Percentiles rank a stretch among this genome's conserved stretches.
phyloP scores from a whole-genome alignment of 257 asterid genomes.

The Solanum tarijense region DNA sequence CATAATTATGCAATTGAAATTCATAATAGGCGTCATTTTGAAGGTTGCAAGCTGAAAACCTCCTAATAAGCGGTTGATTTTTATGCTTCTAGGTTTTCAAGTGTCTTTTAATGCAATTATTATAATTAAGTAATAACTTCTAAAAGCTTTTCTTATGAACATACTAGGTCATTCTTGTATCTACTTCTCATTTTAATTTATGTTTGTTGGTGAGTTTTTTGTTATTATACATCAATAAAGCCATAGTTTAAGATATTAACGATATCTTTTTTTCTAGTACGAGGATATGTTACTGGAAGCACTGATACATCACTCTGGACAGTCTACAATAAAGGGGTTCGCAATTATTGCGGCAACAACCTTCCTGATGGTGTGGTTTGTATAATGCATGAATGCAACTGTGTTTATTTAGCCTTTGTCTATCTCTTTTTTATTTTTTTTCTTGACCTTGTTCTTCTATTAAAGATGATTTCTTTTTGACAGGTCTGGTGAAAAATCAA shows the following conservation, averaged over 20 bases:
- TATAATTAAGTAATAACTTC: not conserved
- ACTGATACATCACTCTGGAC: conserved; percentile 98
- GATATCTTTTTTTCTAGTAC: conserved; percentile 28
- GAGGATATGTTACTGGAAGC: conserved; percentile 96
- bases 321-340: conserved; percentile 70
- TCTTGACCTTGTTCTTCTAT: not conserved
- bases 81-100: not conserved
- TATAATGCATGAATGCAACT: not conserved
- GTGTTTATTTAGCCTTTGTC: not conserved
- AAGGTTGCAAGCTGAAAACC: not conserved
- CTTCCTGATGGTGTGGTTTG: conserved; percentile 82
- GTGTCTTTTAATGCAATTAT: not conserved
- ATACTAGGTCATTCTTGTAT: not conserved
- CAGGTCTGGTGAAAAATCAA: conserved; percentile 84
- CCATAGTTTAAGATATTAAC: not conserved
- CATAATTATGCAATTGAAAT: not conserved
- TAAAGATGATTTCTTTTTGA: not conserved
- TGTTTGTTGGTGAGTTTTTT: not conserved
- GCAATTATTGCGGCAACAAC: conserved; percentile 78
- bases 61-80: not conserved
- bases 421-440: not conserved
- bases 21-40: not conserved
- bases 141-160: not conserved
- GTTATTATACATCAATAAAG: not conserved
- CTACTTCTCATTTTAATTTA: not conserved